Percentiles rank a stretch among this genome's conserved stretches.
Conservation (phyloP, 768 basidiomycete genomes). For the Strobilomyces echinocephalus region DNA sequence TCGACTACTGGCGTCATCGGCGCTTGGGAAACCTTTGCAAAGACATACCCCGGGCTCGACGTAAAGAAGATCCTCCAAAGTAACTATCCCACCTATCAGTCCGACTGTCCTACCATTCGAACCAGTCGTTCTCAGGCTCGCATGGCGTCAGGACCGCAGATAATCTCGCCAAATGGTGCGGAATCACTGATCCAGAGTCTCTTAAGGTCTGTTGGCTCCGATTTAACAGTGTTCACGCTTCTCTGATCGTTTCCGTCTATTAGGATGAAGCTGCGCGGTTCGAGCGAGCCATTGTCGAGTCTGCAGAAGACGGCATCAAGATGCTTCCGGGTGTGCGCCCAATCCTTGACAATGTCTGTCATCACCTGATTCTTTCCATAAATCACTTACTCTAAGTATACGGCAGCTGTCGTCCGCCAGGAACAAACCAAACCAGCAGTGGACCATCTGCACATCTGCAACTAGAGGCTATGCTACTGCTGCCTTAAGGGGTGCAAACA, state of each 20-base stretch:
- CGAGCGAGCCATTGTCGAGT: conserved; percentile 71
- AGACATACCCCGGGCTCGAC: conserved; percentile 64
- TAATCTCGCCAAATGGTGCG: conserved; percentile 69
- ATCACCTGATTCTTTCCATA: background rate
- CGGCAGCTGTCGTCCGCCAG: conserved; percentile 26
- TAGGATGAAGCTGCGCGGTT: conserved; percentile 74
- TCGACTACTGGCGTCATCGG: conserved; percentile 79
- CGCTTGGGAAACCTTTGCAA: conserved; percentile 76
- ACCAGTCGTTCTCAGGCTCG: conserved; percentile 40
- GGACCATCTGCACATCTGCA: conserved; percentile 88
- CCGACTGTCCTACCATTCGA: background rate
- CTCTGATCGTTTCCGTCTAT: conserved; percentile 3
- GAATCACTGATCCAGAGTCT: conserved; percentile 59
- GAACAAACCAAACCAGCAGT: conserved; percentile 53
- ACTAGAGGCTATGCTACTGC: conserved; percentile 70
- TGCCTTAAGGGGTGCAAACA: conserved; percentile 61
- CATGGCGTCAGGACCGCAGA: conserved; percentile 85
- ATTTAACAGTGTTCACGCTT: background rate
- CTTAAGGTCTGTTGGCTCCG: conserved; percentile 49
- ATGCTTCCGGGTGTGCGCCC: conserved; percentile 66
- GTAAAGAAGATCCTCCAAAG: conserved; percentile 58
- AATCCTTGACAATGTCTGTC: conserved; percentile 51
- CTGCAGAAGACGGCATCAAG: conserved; percentile 57
- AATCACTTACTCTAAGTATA: conserved; percentile 8
- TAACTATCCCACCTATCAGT: conserved; percentile 30